A percentile compares a stretch with the other conserved stretches of the same genome.
phyloP scores from a whole-genome alignment of 2,329 filamentous ascomycete genomes.

The Emericellopsis cladophorae region DNA sequence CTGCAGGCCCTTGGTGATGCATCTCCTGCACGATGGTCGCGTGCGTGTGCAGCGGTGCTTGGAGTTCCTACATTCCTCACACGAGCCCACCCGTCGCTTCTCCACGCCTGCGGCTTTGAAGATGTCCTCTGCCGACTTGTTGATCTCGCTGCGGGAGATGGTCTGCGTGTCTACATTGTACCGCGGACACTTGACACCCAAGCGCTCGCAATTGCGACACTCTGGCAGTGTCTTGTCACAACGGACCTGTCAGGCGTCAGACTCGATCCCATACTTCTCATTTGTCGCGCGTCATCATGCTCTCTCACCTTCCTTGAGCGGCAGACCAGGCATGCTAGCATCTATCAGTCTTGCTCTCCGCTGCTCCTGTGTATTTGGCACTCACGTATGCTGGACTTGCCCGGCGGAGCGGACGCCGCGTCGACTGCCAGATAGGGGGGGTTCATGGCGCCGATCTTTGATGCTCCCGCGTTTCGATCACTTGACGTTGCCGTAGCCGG shows the following conservation, averaged over 20 bases:
- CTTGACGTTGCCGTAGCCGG: no score
- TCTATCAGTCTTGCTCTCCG: background rate
- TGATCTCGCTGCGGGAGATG: constrained; percentile 9
- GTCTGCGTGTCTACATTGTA: constrained; percentile 8
- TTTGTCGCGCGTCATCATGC: background rate
- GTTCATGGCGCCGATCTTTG: no score
- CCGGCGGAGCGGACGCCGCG: background rate
- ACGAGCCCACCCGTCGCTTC: constrained; percentile 13
- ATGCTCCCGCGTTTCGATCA: no score
- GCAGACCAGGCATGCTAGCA: constrained; percentile 6
- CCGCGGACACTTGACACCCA: constrained; percentile 12
- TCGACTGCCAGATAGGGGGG: no score
- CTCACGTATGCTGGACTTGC: background rate
- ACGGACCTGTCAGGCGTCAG: constrained; percentile 7
- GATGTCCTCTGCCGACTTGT: constrained; percentile 12
- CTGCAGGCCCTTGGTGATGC: constrained; percentile 5
- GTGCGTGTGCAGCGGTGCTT: constrained; percentile 14
- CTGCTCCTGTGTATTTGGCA: background rate
- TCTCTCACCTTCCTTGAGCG: constrained; percentile 5
- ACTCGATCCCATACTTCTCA: background rate
- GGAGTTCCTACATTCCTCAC: constrained; percentile 11
- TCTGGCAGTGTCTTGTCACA: constrained; percentile 9
- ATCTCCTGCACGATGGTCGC: constrained; percentile 13
- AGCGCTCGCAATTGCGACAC: constrained; percentile 8
- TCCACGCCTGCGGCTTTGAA: constrained; percentile 13